phyloP scores from a whole-genome alignment of 2,329 filamentous ascomycete species.

The Tolypocladium ophioglossoides region DNA sequence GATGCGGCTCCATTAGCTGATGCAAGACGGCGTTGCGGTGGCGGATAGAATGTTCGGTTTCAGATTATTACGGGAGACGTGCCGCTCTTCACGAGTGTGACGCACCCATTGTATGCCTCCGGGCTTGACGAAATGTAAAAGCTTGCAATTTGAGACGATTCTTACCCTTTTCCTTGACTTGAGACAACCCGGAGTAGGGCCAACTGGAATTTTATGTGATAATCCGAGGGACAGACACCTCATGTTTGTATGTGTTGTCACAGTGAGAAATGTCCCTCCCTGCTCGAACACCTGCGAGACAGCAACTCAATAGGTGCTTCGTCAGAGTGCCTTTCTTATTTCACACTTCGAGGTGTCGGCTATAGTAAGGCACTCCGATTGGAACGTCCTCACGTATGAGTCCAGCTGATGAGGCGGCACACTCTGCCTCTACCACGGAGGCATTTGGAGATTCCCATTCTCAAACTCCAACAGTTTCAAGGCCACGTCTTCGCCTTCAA shows the following conservation, averaged over 20 bases:
- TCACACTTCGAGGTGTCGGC: too few species aligned
- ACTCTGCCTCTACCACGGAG: background rate
- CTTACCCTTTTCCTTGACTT: background rate
- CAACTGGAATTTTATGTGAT: too few species aligned
- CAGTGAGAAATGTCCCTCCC: too few species aligned
- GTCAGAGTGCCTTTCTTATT: too few species aligned
- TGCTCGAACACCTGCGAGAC: too few species aligned
- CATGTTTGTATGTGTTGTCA: too few species aligned
- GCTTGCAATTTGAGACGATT: background rate
- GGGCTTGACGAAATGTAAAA: background rate
- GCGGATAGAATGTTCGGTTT: constrained; percentile 15
- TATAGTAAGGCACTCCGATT: too few species aligned
- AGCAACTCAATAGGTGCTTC: too few species aligned
- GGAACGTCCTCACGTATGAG: too few species aligned
- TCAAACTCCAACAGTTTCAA: background rate
- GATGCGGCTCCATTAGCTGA: background rate
- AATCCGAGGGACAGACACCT: too few species aligned
- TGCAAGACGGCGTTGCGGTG: constrained; percentile 18
- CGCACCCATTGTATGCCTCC: background rate
- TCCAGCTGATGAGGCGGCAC: too few species aligned
- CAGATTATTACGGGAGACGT: background rate
- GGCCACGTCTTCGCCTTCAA: background rate
- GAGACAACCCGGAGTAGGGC: too few species aligned
- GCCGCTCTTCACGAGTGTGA: background rate
- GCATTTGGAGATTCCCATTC: background rate